These are phyloP conservation scores for Fraxinus cuspidata DNA, from an alignment of 257 asterid genomes.

Conservation along the genomic window DNA sequence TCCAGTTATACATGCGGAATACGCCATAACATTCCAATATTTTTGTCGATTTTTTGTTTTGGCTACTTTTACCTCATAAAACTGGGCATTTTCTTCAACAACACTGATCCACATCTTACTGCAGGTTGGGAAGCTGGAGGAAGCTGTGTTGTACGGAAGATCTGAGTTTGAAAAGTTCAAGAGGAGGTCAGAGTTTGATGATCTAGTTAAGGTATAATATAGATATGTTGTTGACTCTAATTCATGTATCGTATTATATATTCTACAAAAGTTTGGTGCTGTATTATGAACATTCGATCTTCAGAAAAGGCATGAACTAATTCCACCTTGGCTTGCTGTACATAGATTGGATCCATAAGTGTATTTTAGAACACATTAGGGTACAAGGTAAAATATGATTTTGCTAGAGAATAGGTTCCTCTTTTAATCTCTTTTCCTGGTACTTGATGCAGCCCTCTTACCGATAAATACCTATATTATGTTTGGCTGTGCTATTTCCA, in stretches of 20 bases:
- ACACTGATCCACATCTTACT: neutral
- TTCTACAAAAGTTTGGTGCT: neutral
- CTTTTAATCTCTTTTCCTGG: neutral
- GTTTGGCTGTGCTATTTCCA: neutral
- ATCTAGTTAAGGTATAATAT: constrained; percentile 64
- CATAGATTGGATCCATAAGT: neutral
- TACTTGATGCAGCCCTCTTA: neutral
- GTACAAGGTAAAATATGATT: neutral
- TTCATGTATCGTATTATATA: neutral
- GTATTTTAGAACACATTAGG: neutral
- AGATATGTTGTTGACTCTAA: neutral
- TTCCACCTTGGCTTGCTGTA: neutral
- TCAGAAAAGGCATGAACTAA: constrained; percentile 7
- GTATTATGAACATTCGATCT: neutral
- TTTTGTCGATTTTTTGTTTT: neutral
- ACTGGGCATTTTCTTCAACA: neutral
- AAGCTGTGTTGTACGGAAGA: constrained; percentile 72
- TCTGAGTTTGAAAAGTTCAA: constrained; percentile 68
- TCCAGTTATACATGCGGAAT: neutral
- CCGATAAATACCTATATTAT: neutral
- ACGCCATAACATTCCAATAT: neutral
- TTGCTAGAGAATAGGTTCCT: neutral
- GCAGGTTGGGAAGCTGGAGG: constrained; percentile 71
- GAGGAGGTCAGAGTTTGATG: constrained; percentile 52
- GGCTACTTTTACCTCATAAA: neutral